A percentile compares a stretch with the other conserved stretches of the same genome.
phyloP scores from a whole-genome alignment of 1,284 basidiomycete genomes.

The Sutorius eximius region DNA sequence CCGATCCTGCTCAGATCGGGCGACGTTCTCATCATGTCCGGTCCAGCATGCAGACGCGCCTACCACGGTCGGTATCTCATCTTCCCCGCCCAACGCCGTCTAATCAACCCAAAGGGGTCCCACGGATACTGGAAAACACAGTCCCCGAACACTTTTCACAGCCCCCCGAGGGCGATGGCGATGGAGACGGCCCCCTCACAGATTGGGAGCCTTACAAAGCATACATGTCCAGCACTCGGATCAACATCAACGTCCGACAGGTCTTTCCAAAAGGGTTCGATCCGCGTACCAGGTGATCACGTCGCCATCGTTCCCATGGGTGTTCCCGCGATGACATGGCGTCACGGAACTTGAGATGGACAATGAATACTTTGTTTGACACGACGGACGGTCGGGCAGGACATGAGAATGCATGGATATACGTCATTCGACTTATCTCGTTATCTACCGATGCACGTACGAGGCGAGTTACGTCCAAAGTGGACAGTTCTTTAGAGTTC shows the following conservation, averaged over 20 bases:
- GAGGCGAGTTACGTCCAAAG: slow-evolving; percentile 9
- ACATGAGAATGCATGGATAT: not conserved
- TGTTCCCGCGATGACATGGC: slow-evolving; percentile 1
- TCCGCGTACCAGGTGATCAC: slow-evolving; percentile 31
- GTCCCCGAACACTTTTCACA: slow-evolving; percentile 61
- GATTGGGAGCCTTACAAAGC: slow-evolving; percentile 61
- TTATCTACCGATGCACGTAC: slow-evolving; percentile 16
- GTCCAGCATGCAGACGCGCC: slow-evolving; percentile 75
- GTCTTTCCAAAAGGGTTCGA: slow-evolving; percentile 76
- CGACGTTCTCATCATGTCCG: slow-evolving; percentile 91
- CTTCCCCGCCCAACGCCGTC: not conserved
- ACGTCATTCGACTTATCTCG: slow-evolving; percentile 3
- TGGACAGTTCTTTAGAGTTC: not conserved
- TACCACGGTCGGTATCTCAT: slow-evolving; percentile 68
- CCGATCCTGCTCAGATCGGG: slow-evolving; percentile 84
- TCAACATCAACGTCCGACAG: slow-evolving; percentile 90
- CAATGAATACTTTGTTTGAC: not conserved
- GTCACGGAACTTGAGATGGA: not conserved
- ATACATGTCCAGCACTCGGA: slow-evolving; percentile 67
- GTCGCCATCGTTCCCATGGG: not conserved
- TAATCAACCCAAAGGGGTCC: slow-evolving; percentile 60
- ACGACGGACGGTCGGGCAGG: not conserved
- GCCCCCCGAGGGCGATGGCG: slow-evolving; percentile 13
- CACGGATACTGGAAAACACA: slow-evolving; percentile 79
- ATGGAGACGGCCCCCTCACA: slow-evolving; percentile 16